phyloP scores from a whole-genome alignment of 306 rosid genomes.

The Sicyos baderoa region DNA sequence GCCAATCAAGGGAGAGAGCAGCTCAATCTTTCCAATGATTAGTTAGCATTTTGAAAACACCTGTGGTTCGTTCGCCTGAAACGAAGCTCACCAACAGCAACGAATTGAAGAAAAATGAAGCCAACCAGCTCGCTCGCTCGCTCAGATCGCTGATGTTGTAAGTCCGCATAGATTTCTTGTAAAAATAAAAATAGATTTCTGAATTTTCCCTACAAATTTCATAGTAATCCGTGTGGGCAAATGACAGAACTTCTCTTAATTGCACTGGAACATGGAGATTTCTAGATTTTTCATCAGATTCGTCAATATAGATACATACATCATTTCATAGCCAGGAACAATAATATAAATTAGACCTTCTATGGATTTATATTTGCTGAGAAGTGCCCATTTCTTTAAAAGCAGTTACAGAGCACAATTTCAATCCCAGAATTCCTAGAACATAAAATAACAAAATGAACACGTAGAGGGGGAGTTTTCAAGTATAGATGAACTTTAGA shows the following conservation, averaged over 20 bases:
- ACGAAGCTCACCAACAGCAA: conserved; percentile 2
- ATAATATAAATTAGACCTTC: background rate
- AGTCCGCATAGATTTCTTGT: no score
- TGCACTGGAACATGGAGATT: background rate
- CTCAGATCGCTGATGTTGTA: conserved; percentile 1
- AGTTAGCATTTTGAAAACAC: background rate
- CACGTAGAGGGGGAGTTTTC: no score
- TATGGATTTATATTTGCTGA: background rate
- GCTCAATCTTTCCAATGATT: background rate
- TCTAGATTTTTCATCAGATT: background rate
- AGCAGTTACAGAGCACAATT: background rate
- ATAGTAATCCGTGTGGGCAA: background rate
- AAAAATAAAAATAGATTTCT: background rate
- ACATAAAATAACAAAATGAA: background rate
- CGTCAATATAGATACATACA: background rate
- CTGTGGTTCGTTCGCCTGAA: background rate
- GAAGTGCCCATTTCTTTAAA: background rate
- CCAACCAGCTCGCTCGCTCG: background rate
- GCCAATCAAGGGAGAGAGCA: conserved; percentile 5
- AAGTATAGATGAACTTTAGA: no score
- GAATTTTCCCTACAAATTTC: background rate
- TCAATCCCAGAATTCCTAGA: background rate
- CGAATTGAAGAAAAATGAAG: background rate
- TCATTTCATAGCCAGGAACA: background rate
- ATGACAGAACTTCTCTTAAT: background rate